Percentiles rank a stretch among this genome's conserved stretches.
phyloP scores from a whole-genome alignment of 768 basidiomycete species.

The Artomyces pyxidatus region DNA sequence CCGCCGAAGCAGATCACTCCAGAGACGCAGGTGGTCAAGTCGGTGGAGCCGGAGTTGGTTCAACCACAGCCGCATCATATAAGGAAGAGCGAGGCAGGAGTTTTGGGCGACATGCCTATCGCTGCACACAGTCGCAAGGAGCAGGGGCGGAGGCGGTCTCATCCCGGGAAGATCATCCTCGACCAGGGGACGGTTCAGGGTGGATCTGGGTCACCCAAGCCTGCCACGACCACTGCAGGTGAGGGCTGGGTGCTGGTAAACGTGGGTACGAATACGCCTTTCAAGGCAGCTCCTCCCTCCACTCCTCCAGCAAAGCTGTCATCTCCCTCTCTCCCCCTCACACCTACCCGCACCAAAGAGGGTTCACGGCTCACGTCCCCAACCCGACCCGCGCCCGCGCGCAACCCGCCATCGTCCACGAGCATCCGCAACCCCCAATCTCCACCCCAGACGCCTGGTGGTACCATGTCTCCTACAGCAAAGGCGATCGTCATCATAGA shows the following conservation, averaged over 20 bases:
- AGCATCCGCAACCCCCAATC: constrained; percentile 5
- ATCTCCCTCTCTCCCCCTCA: neutral
- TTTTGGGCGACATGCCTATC: constrained; percentile 41
- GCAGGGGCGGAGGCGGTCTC: neutral
- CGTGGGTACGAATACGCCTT: constrained; percentile 30
- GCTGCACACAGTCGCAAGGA: neutral
- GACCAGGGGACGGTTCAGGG: neutral
- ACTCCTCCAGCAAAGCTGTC: constrained; percentile 5
- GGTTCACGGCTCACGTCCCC: neutral
- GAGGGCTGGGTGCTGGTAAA: constrained; percentile 63
- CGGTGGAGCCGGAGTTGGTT: constrained; percentile 47
- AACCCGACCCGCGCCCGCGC: neutral
- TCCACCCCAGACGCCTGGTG: constrained; percentile 12
- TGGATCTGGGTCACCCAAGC: constrained; percentile 9
- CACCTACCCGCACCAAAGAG: neutral
- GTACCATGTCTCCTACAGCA: constrained; percentile 37
- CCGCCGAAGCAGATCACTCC: neutral
- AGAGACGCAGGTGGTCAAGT: constrained; percentile 28
- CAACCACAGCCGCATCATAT: constrained; percentile 31
- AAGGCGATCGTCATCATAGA: constrained; percentile 60
- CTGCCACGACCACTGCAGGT: constrained; percentile 27
- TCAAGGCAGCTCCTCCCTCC: neutral
- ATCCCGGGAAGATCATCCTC: neutral
- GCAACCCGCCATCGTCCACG: constrained; percentile 2
- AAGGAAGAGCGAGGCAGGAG: constrained; percentile 57